Conservation (phyloP, 306 rosid species). For the Cyclanthera cordifolia region DNA sequence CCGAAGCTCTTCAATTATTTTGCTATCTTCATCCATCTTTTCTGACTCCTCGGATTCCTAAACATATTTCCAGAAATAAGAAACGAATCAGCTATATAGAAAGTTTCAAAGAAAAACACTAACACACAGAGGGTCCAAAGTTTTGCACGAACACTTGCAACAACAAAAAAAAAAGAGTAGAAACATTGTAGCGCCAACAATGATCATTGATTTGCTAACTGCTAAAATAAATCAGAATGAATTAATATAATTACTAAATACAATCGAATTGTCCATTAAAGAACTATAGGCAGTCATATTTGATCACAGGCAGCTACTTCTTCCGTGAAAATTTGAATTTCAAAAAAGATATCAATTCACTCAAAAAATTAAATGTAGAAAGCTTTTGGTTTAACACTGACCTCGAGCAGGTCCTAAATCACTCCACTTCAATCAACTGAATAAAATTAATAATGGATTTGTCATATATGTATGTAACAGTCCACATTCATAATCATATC, state of each 20-base stretch:
- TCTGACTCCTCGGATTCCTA: slow-evolving; percentile 93
- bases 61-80: slow-evolving; percentile 15
- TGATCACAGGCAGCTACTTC: not conserved
- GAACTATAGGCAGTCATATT: not conserved
- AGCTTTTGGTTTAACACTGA: not conserved
- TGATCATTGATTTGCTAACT: not conserved
- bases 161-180: not conserved
- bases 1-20: slow-evolving; percentile 67
- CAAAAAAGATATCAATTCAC: not conserved
- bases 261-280: not conserved
- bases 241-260: not conserved
- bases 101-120: slow-evolving; percentile 6
- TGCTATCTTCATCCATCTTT: slow-evolving; percentile 95
- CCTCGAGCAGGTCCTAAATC: not conserved
- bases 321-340: slow-evolving; percentile 2
- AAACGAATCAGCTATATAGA: slow-evolving; percentile 8
- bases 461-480: not conserved
- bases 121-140: not conserved
- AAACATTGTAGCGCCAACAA: not conserved
- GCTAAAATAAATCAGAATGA: not conserved
- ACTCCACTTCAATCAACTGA: not conserved
- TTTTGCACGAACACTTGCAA: slow-evolving; percentile 1
- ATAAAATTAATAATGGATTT: not conserved
- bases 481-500: not conserved
- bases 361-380: not conserved